Conservation (phyloP, 176 grass and related monocot genomes). For the Echinochloa phyllopogon region DNA sequence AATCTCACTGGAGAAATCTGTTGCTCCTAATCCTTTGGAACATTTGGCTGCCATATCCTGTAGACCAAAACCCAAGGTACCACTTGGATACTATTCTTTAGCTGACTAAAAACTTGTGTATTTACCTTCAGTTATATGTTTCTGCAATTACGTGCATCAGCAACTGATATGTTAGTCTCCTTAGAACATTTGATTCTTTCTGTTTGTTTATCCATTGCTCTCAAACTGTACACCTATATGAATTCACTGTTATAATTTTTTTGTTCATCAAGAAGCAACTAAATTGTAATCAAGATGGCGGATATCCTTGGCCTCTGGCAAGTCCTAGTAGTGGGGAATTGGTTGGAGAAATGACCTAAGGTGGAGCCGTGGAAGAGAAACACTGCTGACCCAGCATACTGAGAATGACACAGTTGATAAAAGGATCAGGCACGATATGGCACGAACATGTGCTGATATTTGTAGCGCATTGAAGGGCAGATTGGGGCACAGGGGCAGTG, state of each 20-base stretch:
- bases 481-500: not conserved
- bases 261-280: not conserved
- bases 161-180: not conserved
- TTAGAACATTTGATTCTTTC: not conserved
- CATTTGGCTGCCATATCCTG: constrained; percentile 59
- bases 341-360: not conserved
- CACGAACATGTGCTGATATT: not conserved
- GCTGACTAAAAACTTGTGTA: constrained; percentile 4
- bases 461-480: not conserved
- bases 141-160: not conserved
- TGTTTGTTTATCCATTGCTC: not conserved
- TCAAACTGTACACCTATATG: not conserved
- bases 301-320: not conserved
- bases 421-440: not conserved
- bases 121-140: constrained; percentile 10
- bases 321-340: not conserved
- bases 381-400: not conserved
- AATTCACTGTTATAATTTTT: not conserved
- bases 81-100: constrained; percentile 28
- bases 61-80: constrained; percentile 63
- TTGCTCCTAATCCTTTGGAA: constrained; percentile 65
- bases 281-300: not conserved
- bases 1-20: constrained; percentile 61
- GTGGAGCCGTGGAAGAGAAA: not conserved
- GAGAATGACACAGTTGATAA: not conserved